Evolutionary conservation across 441 rosid species (phyloP).

Genomic region (Flueggea neowawraea): DNA sequence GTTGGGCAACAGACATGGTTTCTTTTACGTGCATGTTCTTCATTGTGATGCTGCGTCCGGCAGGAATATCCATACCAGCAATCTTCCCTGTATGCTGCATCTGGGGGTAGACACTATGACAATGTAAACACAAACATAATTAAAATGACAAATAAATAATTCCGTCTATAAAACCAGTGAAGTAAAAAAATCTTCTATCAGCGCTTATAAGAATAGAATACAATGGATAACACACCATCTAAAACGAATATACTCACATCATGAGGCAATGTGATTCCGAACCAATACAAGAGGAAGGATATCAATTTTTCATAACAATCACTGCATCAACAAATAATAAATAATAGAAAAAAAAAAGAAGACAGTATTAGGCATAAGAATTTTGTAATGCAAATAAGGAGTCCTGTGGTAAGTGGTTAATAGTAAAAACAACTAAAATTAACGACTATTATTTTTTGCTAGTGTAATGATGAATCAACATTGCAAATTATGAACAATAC

Average conservation of each 20-base stretch:
- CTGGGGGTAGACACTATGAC: constrained; percentile 47
- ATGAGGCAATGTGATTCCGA: constrained; percentile 59
- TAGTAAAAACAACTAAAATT: too few species aligned
- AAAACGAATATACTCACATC: constrained; percentile 33
- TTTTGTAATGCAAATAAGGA: neutral
- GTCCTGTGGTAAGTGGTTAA: too few species aligned
- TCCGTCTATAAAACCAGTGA: too few species aligned
- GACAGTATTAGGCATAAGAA: neutral
- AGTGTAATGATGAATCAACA: too few species aligned
- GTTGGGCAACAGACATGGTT: constrained; percentile 94
- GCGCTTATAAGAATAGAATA: too few species aligned
- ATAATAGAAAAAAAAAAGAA: neutral
- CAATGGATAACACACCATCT: neutral
- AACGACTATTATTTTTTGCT: too few species aligned
- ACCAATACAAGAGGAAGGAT: constrained; percentile 85
- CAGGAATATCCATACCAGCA: constrained; percentile 96
- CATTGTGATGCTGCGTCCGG: constrained; percentile 87
- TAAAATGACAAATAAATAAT: neutral
- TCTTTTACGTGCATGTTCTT: constrained; percentile 80
- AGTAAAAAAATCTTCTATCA: too few species aligned
- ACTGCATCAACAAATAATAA: constrained; percentile 34
- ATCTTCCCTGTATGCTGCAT: constrained; percentile 56
- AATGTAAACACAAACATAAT: neutral
- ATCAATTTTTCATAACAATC: constrained; percentile 76
- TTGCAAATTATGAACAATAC: too few species aligned